phyloP scores from a whole-genome alignment of 2,329 filamentous ascomycete genomes.

The Piedraia hortae region DNA sequence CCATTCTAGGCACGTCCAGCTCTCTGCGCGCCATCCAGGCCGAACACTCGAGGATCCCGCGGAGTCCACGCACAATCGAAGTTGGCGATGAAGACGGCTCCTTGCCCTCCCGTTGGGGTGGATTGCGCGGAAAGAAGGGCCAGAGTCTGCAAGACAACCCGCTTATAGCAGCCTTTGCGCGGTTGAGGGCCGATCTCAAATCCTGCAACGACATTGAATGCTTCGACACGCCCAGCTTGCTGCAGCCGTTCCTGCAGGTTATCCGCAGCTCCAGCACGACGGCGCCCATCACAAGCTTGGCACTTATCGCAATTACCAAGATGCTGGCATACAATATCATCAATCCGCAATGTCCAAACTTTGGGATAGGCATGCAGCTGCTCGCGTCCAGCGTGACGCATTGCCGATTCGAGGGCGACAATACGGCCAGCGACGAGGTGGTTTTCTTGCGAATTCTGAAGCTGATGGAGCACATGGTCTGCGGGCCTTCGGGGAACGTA shows the following conservation, averaged over 20 bases:
- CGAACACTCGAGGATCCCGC: too few relatives aligned
- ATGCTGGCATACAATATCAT: constrained; percentile 92
- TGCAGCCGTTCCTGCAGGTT: constrained; percentile 87
- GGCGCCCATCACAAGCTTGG: constrained; percentile 82
- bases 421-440: constrained; percentile 82
- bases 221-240: constrained; percentile 69
- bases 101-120: constrained; percentile 68
- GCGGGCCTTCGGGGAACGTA: constrained; percentile 69
- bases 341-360: constrained; percentile 54
- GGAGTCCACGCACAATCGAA: constrained; percentile 7
- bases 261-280: constrained; percentile 91
- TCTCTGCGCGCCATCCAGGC: constrained; percentile 1
- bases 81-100: constrained; percentile 14
- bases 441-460: constrained; percentile 84
- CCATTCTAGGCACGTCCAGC: constrained; percentile 41
- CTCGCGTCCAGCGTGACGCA: constrained; percentile 88
- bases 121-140: constrained; percentile 77
- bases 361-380: constrained; percentile 77
- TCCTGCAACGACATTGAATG: constrained; percentile 61
- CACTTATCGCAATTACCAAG: constrained; percentile 78
- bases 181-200: constrained; percentile 64
- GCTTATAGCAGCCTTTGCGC: constrained; percentile 79
- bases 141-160: constrained; percentile 96
- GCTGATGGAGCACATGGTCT: constrained; percentile 96
- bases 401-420: constrained; percentile 89